A percentile compares a stretch with the other conserved stretches of the same genome.
Evolutionary conservation across 768 basidiomycete genomes (phyloP).

Genomic region (Rhizopogon roseolus): DNA sequence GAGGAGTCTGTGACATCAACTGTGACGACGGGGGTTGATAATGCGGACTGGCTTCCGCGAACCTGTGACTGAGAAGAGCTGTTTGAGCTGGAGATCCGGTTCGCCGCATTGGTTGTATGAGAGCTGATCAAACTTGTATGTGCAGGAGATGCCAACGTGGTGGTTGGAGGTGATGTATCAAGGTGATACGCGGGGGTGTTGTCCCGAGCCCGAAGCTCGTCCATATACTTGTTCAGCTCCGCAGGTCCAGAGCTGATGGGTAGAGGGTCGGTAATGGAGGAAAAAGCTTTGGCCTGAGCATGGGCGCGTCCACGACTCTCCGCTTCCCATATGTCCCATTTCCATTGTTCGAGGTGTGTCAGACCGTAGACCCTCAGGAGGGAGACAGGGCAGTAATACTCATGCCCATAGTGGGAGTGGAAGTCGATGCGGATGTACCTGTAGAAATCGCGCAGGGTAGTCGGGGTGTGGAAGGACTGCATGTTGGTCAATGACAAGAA

Average conservation of each 20-base stretch:
- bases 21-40: neutral
- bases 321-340: constrained; percentile 81
- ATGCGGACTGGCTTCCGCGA: neutral
- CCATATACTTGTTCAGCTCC: constrained; percentile 1
- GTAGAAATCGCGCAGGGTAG: constrained; percentile 78
- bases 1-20: neutral
- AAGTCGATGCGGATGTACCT: constrained; percentile 94
- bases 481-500: neutral
- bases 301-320: constrained; percentile 48
- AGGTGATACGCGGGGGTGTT: neutral
- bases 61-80: neutral
- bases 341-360: constrained; percentile 95
- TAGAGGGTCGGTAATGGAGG: neutral
- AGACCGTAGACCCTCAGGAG: constrained; percentile 92
- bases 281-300: neutral
- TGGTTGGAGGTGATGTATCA: neutral
- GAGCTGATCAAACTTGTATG: neutral
- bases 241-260: neutral
- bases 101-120: neutral
- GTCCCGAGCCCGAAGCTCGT: neutral
- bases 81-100: neutral
- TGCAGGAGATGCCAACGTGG: neutral
- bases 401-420: constrained; percentile 86
- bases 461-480: constrained; percentile 75
- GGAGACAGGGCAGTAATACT: constrained; percentile 95